These are phyloP conservation scores for Geosmithia putterillii DNA, from an alignment of 2,329 filamentous ascomycete species.

Conservation along the genomic window DNA sequence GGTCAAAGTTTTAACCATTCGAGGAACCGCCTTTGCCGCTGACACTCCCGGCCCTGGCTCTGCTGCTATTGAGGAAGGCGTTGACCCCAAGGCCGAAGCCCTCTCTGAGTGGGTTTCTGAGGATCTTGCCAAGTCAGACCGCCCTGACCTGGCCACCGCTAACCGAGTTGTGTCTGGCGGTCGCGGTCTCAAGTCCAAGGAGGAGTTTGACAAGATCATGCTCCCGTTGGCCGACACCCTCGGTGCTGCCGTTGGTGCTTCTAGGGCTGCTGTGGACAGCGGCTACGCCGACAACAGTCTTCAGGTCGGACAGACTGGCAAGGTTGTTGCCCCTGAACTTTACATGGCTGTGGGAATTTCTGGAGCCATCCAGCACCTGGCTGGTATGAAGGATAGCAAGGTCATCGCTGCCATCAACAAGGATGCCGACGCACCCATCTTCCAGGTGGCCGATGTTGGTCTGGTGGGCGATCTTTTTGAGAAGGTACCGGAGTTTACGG, in stretches of 20 bases:
- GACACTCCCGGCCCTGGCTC: conserved; percentile 60
- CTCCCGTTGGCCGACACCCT: conserved; percentile 83
- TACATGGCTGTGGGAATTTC: conserved; percentile 95
- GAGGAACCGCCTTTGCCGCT: conserved; percentile 81
- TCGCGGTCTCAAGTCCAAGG: conserved; percentile 91
- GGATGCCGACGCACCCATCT: conserved; percentile 91
- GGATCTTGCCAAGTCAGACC: conserved; percentile 82
- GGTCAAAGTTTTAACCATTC: conserved; percentile 83
- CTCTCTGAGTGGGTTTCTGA: conserved; percentile 86
- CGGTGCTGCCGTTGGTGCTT: conserved; percentile 91
- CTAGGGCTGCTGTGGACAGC: conserved; percentile 87
- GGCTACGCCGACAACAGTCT: conserved; percentile 97
- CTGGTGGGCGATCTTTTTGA: conserved; percentile 93
- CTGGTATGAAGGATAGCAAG: conserved; percentile 99
- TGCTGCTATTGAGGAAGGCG: conserved; percentile 66
- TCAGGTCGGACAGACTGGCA: conserved; percentile 96
- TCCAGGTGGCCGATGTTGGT: conserved; percentile 94
- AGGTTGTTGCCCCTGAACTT: conserved; percentile 92
- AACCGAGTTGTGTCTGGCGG: conserved; percentile 84
- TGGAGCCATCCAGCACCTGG: conserved; percentile 93
- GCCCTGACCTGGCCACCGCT: conserved; percentile 87
- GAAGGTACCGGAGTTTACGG: conserved; percentile 87
- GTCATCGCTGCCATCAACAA: conserved; percentile 99
- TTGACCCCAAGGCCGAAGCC: conserved; percentile 66
- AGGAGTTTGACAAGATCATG: conserved; percentile 91